A percentile compares a stretch with the other conserved stretches of the same genome.
These are phyloP conservation scores for Staphylotrichum tortipilum DNA, from an alignment of 495 filamentous ascomycete genomes.

Conservation along the genomic window DNA sequence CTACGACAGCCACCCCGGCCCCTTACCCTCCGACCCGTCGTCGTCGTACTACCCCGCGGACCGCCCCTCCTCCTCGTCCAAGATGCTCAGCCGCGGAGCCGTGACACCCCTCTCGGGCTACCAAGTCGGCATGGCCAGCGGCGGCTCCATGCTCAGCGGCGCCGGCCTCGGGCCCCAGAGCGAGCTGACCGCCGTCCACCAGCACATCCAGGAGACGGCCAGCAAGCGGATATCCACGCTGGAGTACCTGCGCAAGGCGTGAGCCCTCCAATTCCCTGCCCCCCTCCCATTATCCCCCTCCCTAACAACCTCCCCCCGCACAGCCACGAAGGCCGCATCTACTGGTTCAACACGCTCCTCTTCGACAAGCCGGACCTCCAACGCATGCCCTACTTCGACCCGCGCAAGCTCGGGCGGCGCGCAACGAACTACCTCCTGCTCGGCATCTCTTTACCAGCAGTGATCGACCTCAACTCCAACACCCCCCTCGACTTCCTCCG, in stretches of 20 bases:
- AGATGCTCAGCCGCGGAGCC: constrained; percentile 36
- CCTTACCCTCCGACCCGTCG: constrained; percentile 29
- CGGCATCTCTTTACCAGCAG: constrained; percentile 78
- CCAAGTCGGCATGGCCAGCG: constrained; percentile 23
- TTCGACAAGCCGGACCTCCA: constrained; percentile 76
- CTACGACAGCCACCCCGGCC: constrained; percentile 26
- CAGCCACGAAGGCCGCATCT: constrained; percentile 86
- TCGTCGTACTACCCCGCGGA: constrained; percentile 31
- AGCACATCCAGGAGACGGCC: constrained; percentile 81
- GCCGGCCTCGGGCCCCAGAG: constrained; percentile 23
- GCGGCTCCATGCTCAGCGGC: constrained; percentile 18
- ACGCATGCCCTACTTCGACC: constrained; percentile 76
- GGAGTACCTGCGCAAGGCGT: constrained; percentile 89
- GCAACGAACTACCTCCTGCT: constrained; percentile 91
- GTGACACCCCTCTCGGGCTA: constrained; percentile 22
- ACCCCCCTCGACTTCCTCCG: constrained; percentile 76
- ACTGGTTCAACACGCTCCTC: constrained; percentile 95
- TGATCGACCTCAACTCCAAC: constrained; percentile 75
- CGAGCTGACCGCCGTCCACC: constrained; percentile 45
- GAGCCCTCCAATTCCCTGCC: constrained; percentile 28
- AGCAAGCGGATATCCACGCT: constrained; percentile 94
- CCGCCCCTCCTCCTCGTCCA: constrained; percentile 35
- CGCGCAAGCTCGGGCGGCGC: constrained; percentile 68
- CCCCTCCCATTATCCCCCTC: not conserved
- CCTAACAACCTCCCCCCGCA: constrained; percentile 3